These are phyloP conservation scores for Brassica cretica DNA, from an alignment of 345 rosid species.

Conservation along the genomic window DNA sequence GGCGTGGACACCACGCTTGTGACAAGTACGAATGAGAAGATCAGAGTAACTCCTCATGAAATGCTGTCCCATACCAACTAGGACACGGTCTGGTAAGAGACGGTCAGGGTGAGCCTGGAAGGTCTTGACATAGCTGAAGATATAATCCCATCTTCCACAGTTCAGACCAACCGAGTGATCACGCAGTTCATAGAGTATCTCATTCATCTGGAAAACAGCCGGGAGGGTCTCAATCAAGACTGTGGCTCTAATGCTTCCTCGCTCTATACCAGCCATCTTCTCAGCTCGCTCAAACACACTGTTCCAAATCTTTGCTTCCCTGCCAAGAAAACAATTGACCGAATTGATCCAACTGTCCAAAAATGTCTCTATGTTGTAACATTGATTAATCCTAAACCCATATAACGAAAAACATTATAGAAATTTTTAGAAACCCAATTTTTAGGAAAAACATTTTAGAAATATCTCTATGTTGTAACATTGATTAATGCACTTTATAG, in stretches of 20 bases:
- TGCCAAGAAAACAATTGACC: slow-evolving; percentile 36
- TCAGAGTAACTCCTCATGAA: slow-evolving; percentile 95
- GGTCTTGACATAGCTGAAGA: slow-evolving; percentile 92
- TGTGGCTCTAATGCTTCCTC: slow-evolving; percentile 86
- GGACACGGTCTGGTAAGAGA: slow-evolving; percentile 78
- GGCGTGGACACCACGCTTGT: slow-evolving; percentile 84
- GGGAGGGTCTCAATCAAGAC: slow-evolving; percentile 89
- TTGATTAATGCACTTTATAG: too few species aligned
- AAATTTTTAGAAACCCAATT: too few species aligned
- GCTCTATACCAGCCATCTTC: slow-evolving; percentile 77
- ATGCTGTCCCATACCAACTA: slow-evolving; percentile 84
- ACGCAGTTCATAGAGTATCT: slow-evolving; percentile 77
- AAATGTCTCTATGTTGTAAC: too few species aligned
- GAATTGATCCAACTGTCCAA: too few species aligned
- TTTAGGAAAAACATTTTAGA: too few species aligned
- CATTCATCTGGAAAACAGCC: slow-evolving; percentile 93
- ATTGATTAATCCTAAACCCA: background rate
- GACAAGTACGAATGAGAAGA: slow-evolving; percentile 87
- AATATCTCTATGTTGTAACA: too few species aligned
- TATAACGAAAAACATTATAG: too few species aligned
- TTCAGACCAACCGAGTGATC: slow-evolving; percentile 88
- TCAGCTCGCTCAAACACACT: slow-evolving; percentile 82
- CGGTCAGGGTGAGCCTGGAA: slow-evolving; percentile 85
- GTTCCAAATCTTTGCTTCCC: slow-evolving; percentile 98
- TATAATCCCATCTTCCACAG: slow-evolving; percentile 97